These are phyloP conservation scores for Pouteria glomerata DNA, from an alignment of 148 eudicot species.

Conservation along the genomic window DNA sequence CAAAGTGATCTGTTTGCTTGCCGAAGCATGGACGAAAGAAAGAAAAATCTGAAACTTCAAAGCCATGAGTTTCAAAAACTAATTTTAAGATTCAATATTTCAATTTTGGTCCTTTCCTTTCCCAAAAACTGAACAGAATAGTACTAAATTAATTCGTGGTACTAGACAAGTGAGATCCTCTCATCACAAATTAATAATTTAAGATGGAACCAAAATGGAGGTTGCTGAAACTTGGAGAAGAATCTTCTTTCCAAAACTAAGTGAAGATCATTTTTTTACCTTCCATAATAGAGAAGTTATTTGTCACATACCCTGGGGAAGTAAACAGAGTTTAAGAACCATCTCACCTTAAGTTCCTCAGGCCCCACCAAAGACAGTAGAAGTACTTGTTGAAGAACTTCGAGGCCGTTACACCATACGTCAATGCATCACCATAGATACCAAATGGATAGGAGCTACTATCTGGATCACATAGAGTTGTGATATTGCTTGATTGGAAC, in stretches of 20 bases:
- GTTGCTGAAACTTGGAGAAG: neutral
- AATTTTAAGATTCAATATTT: neutral
- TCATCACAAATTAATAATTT: neutral
- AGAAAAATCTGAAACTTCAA: neutral
- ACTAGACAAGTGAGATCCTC: no score
- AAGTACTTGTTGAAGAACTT: conserved; percentile 50
- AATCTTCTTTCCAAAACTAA: neutral
- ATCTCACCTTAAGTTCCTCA: conserved; percentile 60
- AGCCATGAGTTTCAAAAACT: neutral
- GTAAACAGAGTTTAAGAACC: neutral
- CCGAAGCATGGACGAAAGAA: neutral
- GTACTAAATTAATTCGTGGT: no score
- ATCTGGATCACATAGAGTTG: conserved; percentile 37
- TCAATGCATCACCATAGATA: conserved; percentile 52
- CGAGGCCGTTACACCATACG: conserved; percentile 35
- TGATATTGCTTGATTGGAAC: conserved; percentile 48
- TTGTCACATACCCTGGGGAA: neutral
- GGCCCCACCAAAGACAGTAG: conserved; percentile 89
- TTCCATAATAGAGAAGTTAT: neutral
- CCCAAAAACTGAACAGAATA: no score
- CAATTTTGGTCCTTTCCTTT: neutral
- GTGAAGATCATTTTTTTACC: no score
- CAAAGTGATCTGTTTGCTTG: neutral
- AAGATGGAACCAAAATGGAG: neutral
- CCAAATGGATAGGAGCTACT: conserved; percentile 42